phyloP scores from a whole-genome alignment of 495 filamentous ascomycete species.

The Bryoglossum gracile region DNA sequence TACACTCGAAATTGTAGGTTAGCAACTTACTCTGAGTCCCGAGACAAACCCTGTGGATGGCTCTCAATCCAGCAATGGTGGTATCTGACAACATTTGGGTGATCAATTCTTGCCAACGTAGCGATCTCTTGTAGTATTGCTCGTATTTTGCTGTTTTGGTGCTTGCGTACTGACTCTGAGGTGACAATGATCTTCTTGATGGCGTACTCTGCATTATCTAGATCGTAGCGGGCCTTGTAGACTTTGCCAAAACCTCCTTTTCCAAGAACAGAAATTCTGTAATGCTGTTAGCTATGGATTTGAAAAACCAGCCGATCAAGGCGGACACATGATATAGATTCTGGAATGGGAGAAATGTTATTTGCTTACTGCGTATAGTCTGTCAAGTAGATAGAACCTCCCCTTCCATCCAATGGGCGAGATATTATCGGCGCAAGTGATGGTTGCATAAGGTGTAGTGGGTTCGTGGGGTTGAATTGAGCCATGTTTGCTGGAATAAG shows the following conservation, averaged over 20 bases:
- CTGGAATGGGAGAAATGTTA: background rate
- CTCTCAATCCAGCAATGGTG: constrained; percentile 39
- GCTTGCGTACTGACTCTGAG: too few relatives aligned
- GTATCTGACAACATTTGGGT: constrained; percentile 69
- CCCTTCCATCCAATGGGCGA: too few relatives aligned
- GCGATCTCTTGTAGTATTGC: constrained; percentile 28
- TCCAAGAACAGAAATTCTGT: constrained; percentile 24
- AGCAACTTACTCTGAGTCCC: too few relatives aligned
- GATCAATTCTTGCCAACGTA: constrained; percentile 28
- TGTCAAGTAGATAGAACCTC: background rate
- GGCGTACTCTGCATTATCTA: constrained; percentile 35
- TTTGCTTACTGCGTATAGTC: constrained; percentile 1
- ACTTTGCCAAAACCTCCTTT: constrained; percentile 39
- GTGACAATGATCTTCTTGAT: constrained; percentile 36
- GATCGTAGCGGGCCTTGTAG: constrained; percentile 29
- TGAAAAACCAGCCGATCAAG: background rate
- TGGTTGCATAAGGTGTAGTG: too few relatives aligned
- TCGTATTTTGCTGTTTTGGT: too few relatives aligned
- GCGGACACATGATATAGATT: background rate
- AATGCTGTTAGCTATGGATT: background rate
- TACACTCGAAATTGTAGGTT: too few relatives aligned
- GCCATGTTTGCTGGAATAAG: background rate
- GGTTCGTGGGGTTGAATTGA: too few relatives aligned
- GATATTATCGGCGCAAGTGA: too few relatives aligned
- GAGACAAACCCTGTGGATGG: too few relatives aligned